These are phyloP conservation scores for Citrullus amarus DNA, from an alignment of 306 rosid species.

Conservation along the genomic window DNA sequence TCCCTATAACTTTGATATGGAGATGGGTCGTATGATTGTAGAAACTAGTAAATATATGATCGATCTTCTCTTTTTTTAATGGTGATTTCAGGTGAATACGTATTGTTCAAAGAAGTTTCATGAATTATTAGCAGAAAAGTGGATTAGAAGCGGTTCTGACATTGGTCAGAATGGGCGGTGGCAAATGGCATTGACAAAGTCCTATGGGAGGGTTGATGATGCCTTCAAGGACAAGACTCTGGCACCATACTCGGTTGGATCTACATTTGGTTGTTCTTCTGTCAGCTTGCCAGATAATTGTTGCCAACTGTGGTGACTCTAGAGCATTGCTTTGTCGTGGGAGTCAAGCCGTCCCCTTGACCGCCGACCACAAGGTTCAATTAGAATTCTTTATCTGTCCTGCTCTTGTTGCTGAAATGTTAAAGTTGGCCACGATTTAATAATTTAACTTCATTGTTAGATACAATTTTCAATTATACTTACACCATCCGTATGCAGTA, in stretches of 20 bases:
- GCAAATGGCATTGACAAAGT: background rate
- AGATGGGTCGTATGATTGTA: background rate
- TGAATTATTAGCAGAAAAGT: conserved; percentile 6
- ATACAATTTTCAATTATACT: background rate
- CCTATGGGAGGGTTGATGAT: conserved; percentile 10
- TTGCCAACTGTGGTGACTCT: conserved; percentile 26
- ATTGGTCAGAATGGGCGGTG: background rate
- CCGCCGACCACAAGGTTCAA: conserved; percentile 19
- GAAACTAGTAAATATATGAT: background rate
- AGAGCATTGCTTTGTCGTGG: conserved; percentile 22
- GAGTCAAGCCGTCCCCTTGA: conserved; percentile 13
- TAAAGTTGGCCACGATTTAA: background rate
- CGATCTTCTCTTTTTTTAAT: background rate
- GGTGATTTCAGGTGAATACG: conserved; percentile 10
- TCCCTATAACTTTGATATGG: background rate
- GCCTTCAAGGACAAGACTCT: background rate
- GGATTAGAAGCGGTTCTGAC: background rate
- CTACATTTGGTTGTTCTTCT: conserved; percentile 21
- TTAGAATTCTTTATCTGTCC: background rate
- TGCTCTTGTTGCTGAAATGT: background rate
- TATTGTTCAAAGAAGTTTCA: conserved; percentile 6
- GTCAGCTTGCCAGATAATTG: conserved; percentile 18
- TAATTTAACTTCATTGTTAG: background rate
- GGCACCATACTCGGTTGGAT: conserved; percentile 11
- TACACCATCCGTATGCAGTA: background rate